These are phyloP conservation scores for Tylopilus orsonianus DNA, from an alignment of 1,284 basidiomycete species.

Conservation along the genomic window DNA sequence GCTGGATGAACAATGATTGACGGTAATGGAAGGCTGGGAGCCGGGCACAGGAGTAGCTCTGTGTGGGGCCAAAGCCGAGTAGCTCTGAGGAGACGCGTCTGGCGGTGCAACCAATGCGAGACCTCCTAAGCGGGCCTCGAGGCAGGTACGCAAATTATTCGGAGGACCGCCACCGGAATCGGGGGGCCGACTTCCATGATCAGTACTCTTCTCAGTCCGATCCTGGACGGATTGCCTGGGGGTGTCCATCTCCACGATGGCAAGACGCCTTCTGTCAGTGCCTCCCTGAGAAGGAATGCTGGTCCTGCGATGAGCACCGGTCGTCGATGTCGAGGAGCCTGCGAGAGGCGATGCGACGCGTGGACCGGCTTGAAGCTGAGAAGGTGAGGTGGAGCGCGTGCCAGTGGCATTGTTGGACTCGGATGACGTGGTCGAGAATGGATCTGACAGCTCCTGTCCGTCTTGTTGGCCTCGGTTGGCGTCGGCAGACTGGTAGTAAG, in stretches of 20 bases:
- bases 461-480: not conserved
- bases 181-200: constrained; percentile 25
- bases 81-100: constrained; percentile 56
- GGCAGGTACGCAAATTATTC: constrained; percentile 39
- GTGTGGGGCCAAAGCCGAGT: constrained; percentile 53
- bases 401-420: constrained; percentile 38
- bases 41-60: constrained; percentile 41
- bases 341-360: constrained; percentile 33
- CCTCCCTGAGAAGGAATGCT: constrained; percentile 56
- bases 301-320: constrained; percentile 39
- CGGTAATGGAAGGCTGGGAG: constrained; percentile 22
- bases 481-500: constrained; percentile 37
- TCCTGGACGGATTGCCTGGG: constrained; percentile 18
- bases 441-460: constrained; percentile 4
- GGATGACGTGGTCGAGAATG: constrained; percentile 17
- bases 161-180: constrained; percentile 30
- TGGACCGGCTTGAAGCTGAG: constrained; percentile 13
- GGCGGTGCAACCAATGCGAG: constrained; percentile 68
- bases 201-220: constrained; percentile 29
- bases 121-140: constrained; percentile 47
- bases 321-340: constrained; percentile 10
- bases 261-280: constrained; percentile 62
- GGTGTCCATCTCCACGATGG: constrained; percentile 59
- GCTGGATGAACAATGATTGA: constrained; percentile 14
- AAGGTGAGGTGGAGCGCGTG: constrained; percentile 11